Base-by-base conservation (phyloP, 78 protist genomes). In the Dictyostelium firmibasis region DNA sequence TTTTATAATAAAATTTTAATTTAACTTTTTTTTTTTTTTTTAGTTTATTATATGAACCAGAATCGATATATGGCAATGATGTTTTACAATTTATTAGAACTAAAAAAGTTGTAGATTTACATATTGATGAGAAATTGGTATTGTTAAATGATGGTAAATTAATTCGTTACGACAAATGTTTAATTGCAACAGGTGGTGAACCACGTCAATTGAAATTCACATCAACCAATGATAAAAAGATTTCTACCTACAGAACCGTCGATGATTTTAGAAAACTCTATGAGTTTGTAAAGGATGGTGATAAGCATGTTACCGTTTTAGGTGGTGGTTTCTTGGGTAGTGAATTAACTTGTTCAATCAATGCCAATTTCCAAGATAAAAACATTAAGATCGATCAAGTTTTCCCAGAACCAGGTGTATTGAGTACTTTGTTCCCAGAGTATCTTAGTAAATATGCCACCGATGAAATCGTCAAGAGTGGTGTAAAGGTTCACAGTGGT, bases 301-400 rank as follows among this genome's bases (percentile, higher is more conserved):
- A 64, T 8, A 60, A 86, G 50, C 74, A 67, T 50, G 41, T 98
- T 0, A 94, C 95, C 13, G 57, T 98, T 25, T 20, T 98, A 4
- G 99, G 99, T 25, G 99, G 99, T 44, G 95, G 97, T 43, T 98
- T 98, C 83, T 83, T 98, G 8, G 99, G 99, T 57, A 87, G 96
- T 25, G 99, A 98, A 64, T 78, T 98, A 11, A 94, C 98, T 2
- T 78, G 83, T 9, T 92, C 62, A 27, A 78, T 64, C 53, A 78
- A 53, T 83, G 67, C 79, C 27, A 47, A 81, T 57, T 25, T 44
- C 3, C 43, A n/a, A 6, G 75, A 67, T 23, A 41, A 84, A 74
- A 81, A 84, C 27, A 16, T 91, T 3, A 33, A 47, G 10, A 75
- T 97, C n/a, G 50, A 75, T n/a, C 97, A 97, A 53, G 76, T 97